A percentile compares a stretch with the other conserved stretches of the same genome.
Evolutionary conservation across 2,329 filamentous ascomycete genomes (phyloP).

Genomic region (Calonectria pteridis): DNA sequence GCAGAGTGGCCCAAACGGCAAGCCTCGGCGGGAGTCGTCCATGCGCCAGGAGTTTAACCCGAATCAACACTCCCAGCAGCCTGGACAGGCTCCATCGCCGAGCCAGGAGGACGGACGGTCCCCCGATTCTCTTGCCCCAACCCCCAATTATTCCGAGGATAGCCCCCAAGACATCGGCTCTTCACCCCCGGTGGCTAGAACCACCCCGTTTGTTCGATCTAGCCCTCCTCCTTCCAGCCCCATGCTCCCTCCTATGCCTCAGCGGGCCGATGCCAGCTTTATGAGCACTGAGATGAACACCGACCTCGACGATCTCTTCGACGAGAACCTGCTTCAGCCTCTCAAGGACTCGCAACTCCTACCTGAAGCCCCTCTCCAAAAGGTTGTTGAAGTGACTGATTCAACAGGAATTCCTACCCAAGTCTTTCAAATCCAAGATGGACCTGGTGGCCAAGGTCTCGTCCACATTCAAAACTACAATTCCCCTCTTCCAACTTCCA

Average conservation of each 20-base stretch:
- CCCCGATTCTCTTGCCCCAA: constrained; percentile 66
- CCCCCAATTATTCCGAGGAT: constrained; percentile 68
- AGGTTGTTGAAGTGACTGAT: constrained; percentile 50
- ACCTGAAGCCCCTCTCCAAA: constrained; percentile 29
- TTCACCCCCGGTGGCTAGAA: constrained; percentile 84
- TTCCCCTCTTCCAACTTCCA: constrained; percentile 42
- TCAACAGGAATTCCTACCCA: constrained; percentile 56
- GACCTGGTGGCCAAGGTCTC: constrained; percentile 50
- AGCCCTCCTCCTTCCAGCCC: constrained; percentile 85
- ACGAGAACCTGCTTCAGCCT: constrained; percentile 67
- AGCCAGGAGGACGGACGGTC: constrained; percentile 65
- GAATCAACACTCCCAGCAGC: constrained; percentile 55
- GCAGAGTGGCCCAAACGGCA: constrained; percentile 48
- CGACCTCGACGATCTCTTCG: constrained; percentile 76
- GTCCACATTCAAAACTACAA: constrained; percentile 53
- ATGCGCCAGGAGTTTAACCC: constrained; percentile 65
- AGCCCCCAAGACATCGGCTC: constrained; percentile 89
- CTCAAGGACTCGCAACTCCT: constrained; percentile 50
- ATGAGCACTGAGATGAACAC: constrained; percentile 88
- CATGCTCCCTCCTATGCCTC: constrained; percentile 75
- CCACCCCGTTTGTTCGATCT: constrained; percentile 65
- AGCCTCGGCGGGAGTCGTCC: constrained; percentile 71
- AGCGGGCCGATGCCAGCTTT: constrained; percentile 82
- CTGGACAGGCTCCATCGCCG: constrained; percentile 55
- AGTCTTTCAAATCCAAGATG: constrained; percentile 56